Evolutionary conservation across 2,329 filamentous ascomycete species (phyloP).

Genomic region (Colletotrichum echinochloae): DNA sequence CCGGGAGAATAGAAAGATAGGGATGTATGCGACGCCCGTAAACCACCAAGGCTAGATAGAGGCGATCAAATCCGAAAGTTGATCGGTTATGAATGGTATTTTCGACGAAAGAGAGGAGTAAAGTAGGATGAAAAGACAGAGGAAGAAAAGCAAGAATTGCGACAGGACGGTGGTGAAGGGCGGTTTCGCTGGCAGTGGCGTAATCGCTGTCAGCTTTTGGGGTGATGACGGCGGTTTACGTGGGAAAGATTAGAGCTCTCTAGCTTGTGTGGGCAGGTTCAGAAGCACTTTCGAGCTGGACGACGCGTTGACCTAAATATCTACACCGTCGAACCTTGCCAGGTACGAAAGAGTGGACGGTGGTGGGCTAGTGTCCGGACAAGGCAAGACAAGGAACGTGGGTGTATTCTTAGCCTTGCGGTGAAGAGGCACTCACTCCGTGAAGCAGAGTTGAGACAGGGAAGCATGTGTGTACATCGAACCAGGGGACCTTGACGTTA

Average conservation of each 20-base stretch:
- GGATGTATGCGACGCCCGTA: constrained; percentile 35
- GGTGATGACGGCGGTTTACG: constrained; percentile 19
- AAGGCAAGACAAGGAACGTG: constrained; percentile 31
- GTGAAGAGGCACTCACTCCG: constrained; percentile 35
- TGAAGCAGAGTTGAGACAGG: constrained; percentile 29
- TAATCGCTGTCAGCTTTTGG: constrained; percentile 19
- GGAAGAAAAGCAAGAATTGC: not conserved
- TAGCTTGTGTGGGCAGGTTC: constrained; percentile 5
- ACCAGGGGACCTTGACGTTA: constrained; percentile 33
- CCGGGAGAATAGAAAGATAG: constrained; percentile 15
- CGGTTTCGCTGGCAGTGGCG: constrained; percentile 14
- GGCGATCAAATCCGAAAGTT: constrained; percentile 28
- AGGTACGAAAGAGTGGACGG: constrained; percentile 20
- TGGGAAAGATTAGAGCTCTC: constrained; percentile 20
- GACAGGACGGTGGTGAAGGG: constrained; percentile 5
- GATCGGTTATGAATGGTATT: not conserved
- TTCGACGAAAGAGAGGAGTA: too few species aligned
- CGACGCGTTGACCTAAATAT: constrained; percentile 37
- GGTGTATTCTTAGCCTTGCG: constrained; percentile 34
- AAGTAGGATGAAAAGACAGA: not conserved
- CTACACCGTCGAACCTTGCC: constrained; percentile 21
- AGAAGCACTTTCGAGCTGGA: constrained; percentile 5
- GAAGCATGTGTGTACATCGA: constrained; percentile 32
- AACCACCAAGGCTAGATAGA: constrained; percentile 33
- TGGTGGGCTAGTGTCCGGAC: constrained; percentile 26